Conservation (phyloP, 352 stramenopile species). For the Paralagenidium karlingii region DNA sequence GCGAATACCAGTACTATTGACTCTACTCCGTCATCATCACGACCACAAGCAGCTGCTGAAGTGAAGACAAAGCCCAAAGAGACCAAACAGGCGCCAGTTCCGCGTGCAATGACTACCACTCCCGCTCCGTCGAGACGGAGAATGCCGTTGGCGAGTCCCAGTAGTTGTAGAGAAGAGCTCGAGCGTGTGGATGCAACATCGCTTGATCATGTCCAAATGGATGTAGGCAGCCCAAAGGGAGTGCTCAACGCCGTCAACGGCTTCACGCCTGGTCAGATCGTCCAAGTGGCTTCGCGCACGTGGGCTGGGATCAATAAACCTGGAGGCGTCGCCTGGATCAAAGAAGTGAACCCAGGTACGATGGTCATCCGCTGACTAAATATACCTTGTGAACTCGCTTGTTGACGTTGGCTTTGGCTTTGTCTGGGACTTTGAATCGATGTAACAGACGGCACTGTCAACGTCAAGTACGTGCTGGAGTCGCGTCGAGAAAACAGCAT, state of each 20-base stretch:
- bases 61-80: no score
- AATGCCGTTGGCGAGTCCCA: no score
- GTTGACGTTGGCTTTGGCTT: no score
- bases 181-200: neutral
- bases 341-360: constrained; percentile 29
- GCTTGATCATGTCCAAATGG: neutral
- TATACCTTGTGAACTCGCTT: no score
- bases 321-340: constrained; percentile 77
- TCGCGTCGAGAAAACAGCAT: constrained; percentile 13
- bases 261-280: constrained; percentile 60
- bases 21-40: no score
- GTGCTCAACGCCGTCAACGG: constrained; percentile 8
- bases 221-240: no score
- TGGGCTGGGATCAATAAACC: constrained; percentile 89
- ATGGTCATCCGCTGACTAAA: neutral
- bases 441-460: constrained; percentile 27
- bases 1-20: no score
- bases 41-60: no score
- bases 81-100: no score
- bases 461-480: constrained; percentile 47
- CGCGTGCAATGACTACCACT: no score
- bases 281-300: constrained; percentile 77
- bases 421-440: neutral
- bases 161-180: no score
- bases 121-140: no score